Percentiles rank a stretch among this genome's conserved stretches.
phyloP scores from a whole-genome alignment of 805 yeast genomes.

The Starmerella bombi region DNA sequence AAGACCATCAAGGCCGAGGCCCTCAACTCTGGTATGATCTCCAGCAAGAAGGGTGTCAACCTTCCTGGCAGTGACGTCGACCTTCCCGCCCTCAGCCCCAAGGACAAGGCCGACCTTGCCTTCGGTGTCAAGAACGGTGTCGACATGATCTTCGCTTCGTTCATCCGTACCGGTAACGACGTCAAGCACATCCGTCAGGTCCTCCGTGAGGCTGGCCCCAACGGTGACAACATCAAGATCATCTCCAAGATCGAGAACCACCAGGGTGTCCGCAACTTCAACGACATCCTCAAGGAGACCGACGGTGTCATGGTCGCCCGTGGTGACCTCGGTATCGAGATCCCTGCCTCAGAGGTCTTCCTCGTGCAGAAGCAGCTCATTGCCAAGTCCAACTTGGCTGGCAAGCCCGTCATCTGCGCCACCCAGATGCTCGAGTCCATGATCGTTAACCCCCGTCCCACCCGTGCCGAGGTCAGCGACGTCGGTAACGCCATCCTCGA shows the following conservation, averaged over 20 bases:
- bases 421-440: conserved; percentile 99
- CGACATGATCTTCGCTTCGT: conserved; percentile 97
- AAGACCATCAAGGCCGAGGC: conserved; percentile 75
- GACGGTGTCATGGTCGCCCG: conserved; percentile 99
- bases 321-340: conserved; percentile 99
- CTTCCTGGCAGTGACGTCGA: conserved; percentile 98
- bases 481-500: conserved; percentile 98
- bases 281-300: conserved; percentile 83
- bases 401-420: conserved; percentile 98
- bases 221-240: conserved; percentile 91
- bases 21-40: conserved; percentile 88
- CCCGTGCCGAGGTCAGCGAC: conserved; percentile 98
- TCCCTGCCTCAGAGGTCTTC: conserved; percentile 97
- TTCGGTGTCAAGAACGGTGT: conserved; percentile 97
- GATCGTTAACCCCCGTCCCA: conserved; percentile 99
- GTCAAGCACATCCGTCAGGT: conserved; percentile 82
- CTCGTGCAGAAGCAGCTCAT: conserved; percentile 97
- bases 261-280: conserved; percentile 99
- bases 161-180: conserved; percentile 90
- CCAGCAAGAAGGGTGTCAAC: conserved; percentile 98
- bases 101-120: conserved; percentile 80
- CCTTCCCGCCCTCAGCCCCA: conserved; percentile 93
- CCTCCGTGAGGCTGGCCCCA: conserved; percentile 57
- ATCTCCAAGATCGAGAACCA: conserved; percentile 97
- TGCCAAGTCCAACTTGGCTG: conserved; percentile 98